Percentiles rank a stretch among this genome's conserved stretches.
Evolutionary conservation across 352 stramenopile genomes (phyloP).

Genomic region (Phytopythium cucurbitacearum): DNA sequence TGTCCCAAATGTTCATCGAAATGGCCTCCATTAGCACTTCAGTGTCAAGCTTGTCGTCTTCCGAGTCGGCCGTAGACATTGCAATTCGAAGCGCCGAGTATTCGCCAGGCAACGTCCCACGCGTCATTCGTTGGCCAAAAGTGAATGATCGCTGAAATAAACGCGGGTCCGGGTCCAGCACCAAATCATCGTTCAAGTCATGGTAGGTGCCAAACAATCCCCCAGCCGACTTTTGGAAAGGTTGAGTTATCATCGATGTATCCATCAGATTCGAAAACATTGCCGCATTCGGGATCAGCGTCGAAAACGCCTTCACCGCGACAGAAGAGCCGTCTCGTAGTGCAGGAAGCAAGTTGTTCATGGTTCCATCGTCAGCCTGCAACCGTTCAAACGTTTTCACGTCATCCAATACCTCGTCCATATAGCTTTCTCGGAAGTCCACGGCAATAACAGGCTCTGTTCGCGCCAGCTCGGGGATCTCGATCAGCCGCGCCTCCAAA

Average conservation of each 20-base stretch:
- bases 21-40: conserved; percentile 85
- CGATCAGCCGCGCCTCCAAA: conserved; percentile 57
- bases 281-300: conserved; percentile 57
- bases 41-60: conserved; percentile 55
- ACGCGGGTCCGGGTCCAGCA: conserved; percentile 58
- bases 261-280: conserved; percentile 81
- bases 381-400: conserved; percentile 50
- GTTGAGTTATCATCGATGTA: conserved; percentile 48
- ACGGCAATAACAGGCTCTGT: conserved; percentile 40
- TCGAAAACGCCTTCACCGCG: conserved; percentile 71
- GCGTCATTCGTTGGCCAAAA: conserved; percentile 21
- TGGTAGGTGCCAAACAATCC: conserved; percentile 59
- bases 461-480: conserved; percentile 52
- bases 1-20: conserved; percentile 83
- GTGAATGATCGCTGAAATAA: conserved; percentile 28
- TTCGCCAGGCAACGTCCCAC: conserved; percentile 30
- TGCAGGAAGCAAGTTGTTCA: conserved; percentile 55
- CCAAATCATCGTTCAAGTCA: conserved; percentile 43
- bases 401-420: conserved; percentile 60
- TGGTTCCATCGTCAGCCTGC: conserved; percentile 31
- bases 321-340: conserved; percentile 57
- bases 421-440: conserved; percentile 46
- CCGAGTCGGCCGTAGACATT: conserved; percentile 65
- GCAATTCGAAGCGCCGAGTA: conserved; percentile 74
- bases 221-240: conserved; percentile 27